These are phyloP conservation scores for Fomitopsis pulvina DNA, from an alignment of 768 basidiomycete genomes.

Conservation along the genomic window DNA sequence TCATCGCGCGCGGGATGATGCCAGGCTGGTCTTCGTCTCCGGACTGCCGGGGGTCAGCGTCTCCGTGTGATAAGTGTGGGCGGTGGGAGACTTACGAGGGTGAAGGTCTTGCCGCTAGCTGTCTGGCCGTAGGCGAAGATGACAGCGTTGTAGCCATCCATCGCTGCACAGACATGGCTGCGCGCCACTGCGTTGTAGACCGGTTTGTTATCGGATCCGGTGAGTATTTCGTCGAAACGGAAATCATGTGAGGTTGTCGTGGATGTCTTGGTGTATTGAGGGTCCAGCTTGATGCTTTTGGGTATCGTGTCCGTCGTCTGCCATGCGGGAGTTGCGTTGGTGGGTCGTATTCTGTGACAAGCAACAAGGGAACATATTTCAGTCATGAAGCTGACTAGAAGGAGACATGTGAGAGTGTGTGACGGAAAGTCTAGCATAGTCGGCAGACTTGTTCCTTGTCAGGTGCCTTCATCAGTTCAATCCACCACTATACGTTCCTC, in stretches of 20 bases:
- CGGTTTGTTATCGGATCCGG: slow-evolving; percentile 72
- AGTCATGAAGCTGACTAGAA: neutral
- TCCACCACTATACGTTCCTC: too few species aligned
- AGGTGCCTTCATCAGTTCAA: too few species aligned
- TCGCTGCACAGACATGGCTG: slow-evolving; percentile 81
- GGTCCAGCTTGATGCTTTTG: slow-evolving; percentile 56
- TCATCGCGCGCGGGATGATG: slow-evolving; percentile 90
- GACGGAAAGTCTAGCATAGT: too few species aligned
- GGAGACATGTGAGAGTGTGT: neutral
- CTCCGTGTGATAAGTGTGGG: neutral
- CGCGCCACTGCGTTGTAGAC: slow-evolving; percentile 71
- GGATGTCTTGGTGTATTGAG: slow-evolving; percentile 43
- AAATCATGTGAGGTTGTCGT: slow-evolving; percentile 41
- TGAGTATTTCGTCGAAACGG: slow-evolving; percentile 71
- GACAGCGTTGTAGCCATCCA: slow-evolving; percentile 96
- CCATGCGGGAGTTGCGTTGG: slow-evolving; percentile 51
- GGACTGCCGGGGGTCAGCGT: slow-evolving; percentile 30
- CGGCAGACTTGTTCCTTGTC: too few species aligned
- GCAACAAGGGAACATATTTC: too few species aligned
- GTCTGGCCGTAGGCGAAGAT: slow-evolving; percentile 96
- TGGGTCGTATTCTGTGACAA: slow-evolving; percentile 60
- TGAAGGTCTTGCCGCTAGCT: slow-evolving; percentile 70
- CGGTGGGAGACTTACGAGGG: slow-evolving; percentile 37
- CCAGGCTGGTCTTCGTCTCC: slow-evolving; percentile 83
- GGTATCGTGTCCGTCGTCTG: slow-evolving; percentile 28